Base-by-base conservation (phyloP, 768 basidiomycete genomes). In the Russula abietina region DNA sequence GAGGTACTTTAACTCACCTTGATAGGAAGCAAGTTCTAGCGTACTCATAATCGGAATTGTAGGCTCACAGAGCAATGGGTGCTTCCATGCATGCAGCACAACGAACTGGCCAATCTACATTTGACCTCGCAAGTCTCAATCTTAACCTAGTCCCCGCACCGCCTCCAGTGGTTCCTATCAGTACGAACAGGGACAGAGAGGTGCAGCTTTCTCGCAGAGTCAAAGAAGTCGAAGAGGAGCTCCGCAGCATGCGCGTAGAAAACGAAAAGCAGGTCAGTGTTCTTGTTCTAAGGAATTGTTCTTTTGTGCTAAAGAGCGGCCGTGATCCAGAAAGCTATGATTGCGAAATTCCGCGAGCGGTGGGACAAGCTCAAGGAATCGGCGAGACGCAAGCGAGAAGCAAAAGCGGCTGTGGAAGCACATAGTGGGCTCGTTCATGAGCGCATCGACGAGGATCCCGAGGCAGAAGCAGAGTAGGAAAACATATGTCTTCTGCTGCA, bases 311-410 rank as follows among this genome's bases (percentile, higher is more conserved):
- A 41, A 69, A 55, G 69, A 69, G 54, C 62, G 14, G 41, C 26
- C 61, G 19, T 49, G 32, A 43, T 69, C 62, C 74, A 93, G 91
- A 89, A 87, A 84, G 78, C 83, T 12, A 88, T 91, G 82, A 91
- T 92, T 66, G 78, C 80, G 24, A 87, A 88, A 69, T 93, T 89
- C 74, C 83, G 88, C 30, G 91, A 93, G 74, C 81, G 89, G 45
- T 93, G 91, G 91, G 89, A 90, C 71, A 92, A 91, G 72, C 76
- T 93, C 60, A 93, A 93, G 71, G 92, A 93, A 70, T 88, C 88
- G 30, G 88, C 90, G 9, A 91, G 86, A 73, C 84, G 88, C 64
- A 92, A 93, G 76, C 89, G 91, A 72, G 88, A 89, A 69, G 86
- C 85, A 55, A 82, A 81, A 68, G 79, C 75, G 16, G 84, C 83